Percentiles rank a stretch among this genome's conserved stretches.
Conservation (phyloP, 139 green algal species). For the Picochlorum sp. region DNA sequence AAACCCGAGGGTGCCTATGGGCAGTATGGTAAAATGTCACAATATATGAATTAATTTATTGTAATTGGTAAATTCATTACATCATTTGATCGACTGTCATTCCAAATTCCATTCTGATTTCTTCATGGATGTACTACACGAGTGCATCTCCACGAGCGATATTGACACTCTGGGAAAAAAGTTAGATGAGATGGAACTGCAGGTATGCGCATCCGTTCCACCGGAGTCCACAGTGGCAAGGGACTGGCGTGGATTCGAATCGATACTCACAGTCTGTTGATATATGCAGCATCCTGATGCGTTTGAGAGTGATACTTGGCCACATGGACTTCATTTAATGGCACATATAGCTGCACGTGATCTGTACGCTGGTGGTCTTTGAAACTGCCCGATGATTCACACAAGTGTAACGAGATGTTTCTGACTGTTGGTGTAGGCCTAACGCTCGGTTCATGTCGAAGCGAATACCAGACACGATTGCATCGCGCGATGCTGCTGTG, state of each 20-base stretch:
- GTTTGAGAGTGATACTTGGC: conserved; percentile 11
- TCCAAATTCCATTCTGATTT: too few relatives aligned
- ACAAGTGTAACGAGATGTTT: neutral
- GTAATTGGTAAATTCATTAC: too few relatives aligned
- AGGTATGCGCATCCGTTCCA: too few relatives aligned
- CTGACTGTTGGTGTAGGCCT: conserved; percentile 12
- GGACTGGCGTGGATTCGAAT: too few relatives aligned
- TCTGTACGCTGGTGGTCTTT: conserved; percentile 10
- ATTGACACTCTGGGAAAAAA: too few relatives aligned
- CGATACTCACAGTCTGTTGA: neutral
- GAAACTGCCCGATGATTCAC: neutral
- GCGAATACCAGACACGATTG: conserved; percentile 7
- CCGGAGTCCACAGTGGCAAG: too few relatives aligned
- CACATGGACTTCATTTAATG: conserved; percentile 16
- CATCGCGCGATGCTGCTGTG: neutral
- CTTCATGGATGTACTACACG: too few relatives aligned
- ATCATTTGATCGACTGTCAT: too few relatives aligned
- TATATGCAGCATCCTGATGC: neutral
- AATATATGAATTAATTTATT: neutral
- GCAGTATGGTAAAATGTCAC: conserved; percentile 16
- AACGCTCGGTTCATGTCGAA: conserved; percentile 32
- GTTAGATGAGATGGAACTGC: too few relatives aligned
- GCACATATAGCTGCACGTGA: conserved; percentile 14
- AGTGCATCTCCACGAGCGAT: too few relatives aligned
- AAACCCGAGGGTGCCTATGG: conserved; percentile 54